These are phyloP conservation scores for Tolypocladium paradoxum DNA, from an alignment of 2,329 filamentous ascomycete species.

Conservation along the genomic window DNA sequence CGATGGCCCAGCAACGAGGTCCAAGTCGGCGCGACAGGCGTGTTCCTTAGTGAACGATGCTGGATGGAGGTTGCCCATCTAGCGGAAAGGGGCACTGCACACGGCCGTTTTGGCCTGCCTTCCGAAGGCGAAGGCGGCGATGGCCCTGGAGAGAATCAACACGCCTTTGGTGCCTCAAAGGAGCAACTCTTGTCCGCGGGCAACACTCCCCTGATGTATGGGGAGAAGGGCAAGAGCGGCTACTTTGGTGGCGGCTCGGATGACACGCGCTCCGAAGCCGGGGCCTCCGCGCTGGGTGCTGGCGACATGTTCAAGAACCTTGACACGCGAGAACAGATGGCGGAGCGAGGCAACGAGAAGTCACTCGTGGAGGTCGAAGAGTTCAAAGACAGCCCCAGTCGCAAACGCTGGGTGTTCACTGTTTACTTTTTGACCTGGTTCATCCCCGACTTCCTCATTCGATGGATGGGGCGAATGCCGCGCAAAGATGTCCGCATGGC, in stretches of 20 bases:
- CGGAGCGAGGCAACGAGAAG: constrained; percentile 88
- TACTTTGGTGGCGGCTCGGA: constrained; percentile 74
- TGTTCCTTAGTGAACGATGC: constrained; percentile 91
- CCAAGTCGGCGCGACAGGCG: constrained; percentile 77
- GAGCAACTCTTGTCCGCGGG: constrained; percentile 44
- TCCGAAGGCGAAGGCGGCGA: constrained; percentile 57
- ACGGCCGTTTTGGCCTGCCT: constrained; percentile 22
- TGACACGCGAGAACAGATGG: constrained; percentile 87
- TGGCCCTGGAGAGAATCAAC: constrained; percentile 42
- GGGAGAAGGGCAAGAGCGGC: constrained; percentile 65
- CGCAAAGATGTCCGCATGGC: constrained; percentile 87
- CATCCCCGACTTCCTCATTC: constrained; percentile 75
- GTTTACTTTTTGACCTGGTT: constrained; percentile 80
- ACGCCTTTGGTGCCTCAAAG: constrained; percentile 52
- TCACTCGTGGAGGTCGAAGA: constrained; percentile 86
- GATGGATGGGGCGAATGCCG: constrained; percentile 68
- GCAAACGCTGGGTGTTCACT: constrained; percentile 82
- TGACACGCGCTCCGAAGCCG: constrained; percentile 83
- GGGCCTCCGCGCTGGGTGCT: constrained; percentile 77
- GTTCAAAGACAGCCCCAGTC: constrained; percentile 61
- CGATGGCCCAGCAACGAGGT: constrained; percentile 90
- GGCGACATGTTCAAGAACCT: constrained; percentile 98
- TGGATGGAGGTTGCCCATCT: constrained; percentile 85
- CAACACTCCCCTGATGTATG: constrained; percentile 49
- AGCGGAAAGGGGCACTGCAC: constrained; percentile 47